Percentiles rank a stretch among this genome's conserved stretches.
Evolutionary conservation across 306 rosid genomes (phyloP).

Genomic region (Medicago arabica): DNA sequence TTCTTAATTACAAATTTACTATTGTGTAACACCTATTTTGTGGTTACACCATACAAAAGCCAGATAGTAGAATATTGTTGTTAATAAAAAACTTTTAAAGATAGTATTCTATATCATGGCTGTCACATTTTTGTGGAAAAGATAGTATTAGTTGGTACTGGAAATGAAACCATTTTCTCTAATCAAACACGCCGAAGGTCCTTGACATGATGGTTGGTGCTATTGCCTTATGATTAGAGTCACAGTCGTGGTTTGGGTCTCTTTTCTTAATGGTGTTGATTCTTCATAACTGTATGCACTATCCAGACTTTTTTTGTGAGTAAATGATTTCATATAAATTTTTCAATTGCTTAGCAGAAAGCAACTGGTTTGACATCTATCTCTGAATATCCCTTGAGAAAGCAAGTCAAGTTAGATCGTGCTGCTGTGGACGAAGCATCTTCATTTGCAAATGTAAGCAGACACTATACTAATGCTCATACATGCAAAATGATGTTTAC

Average conservation of each 20-base stretch:
- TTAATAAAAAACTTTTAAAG: neutral
- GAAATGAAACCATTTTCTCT: conserved; percentile 12
- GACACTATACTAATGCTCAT: conserved; percentile 30
- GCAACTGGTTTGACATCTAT: conserved; percentile 34
- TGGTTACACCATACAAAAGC: conserved; percentile 23
- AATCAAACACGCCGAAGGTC: neutral
- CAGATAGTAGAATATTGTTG: conserved; percentile 17
- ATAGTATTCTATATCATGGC: conserved; percentile 2
- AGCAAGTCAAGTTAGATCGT: conserved; percentile 59
- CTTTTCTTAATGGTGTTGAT: conserved; percentile 19
- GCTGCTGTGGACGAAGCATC: conserved; percentile 41
- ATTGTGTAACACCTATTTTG: conserved; percentile 7
- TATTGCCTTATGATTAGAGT: neutral
- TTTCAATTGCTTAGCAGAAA: conserved; percentile 45
- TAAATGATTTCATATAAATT: conserved; percentile 10
- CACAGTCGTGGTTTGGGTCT: neutral
- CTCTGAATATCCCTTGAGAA: conserved; percentile 51
- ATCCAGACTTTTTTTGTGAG: neutral
- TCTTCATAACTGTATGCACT: conserved; percentile 33
- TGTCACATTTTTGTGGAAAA: neutral
- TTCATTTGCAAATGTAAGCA: conserved; percentile 55
- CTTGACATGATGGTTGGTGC: neutral
- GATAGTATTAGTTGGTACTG: too few species aligned
- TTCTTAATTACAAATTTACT: neutral
- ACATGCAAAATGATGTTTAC: conserved; percentile 12